Evolutionary conservation across 2,329 filamentous ascomycete genomes (phyloP), one percentile per base, ranked within the genome.

Genomic region (Elsinoe fawcettii): DNA sequence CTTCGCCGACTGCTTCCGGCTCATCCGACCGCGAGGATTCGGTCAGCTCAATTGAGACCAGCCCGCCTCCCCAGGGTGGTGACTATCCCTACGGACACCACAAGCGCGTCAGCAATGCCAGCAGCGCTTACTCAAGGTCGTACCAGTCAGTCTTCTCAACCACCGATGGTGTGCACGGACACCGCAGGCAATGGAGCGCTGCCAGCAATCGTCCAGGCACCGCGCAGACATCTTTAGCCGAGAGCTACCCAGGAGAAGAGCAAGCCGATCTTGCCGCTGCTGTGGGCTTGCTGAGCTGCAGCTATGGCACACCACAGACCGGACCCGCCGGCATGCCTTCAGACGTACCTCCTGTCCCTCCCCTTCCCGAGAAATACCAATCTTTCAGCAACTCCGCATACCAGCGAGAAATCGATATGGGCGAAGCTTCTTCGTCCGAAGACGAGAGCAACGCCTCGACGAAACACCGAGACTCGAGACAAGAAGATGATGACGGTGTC

Each of bases 401-500:
- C 63, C 61, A 59, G 56, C 59, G 71, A 56, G 76, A 78, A 60
- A 71, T 77, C 27, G 73, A 77, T 58, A 78, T 78, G 75, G 74
- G 77, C 57, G 69, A 70, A 25, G 67, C 66, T n/a, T 61, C 60
- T 11, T 59, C 58, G 25, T 61, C 60, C 36, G 69, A 81, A 63
- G 83, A 84, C 58, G 84, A 80, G 70, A 76, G 80, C 62, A 66
- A 64, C 18, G 67, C 68, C 68, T 62, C 60, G 68, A 67, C 30
- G 59, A 80, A 82, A 57, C 81, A 81, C 53, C 81, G 86, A 61
- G 86, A 84, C 30, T 47, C 39, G n/a, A 56, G 54, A 70, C 88
- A 95, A 65, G 91, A 96, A 65, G 90, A 95, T 61, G 92, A 97
- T 63, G 91, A 96, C 63, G 91, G 91, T 68, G 87, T 97, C 66